Base-by-base conservation (phyloP, 164 flowering plant species). In the Aristolochia fimbriata region DNA sequence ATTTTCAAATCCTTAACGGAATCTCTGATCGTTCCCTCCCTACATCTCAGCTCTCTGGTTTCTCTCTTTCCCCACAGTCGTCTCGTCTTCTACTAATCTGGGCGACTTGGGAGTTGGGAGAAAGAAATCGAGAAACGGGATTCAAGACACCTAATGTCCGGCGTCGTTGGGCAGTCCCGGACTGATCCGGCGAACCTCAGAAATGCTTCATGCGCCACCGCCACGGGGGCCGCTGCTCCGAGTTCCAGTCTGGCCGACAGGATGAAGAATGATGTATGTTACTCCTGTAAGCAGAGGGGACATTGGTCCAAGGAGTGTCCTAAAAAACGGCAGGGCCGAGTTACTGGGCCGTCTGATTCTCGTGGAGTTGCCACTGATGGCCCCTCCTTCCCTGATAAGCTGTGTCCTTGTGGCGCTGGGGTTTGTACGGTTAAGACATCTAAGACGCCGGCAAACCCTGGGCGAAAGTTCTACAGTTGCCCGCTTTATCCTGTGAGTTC, bases 261-360 rank as follows among this genome's bases (percentile, higher is more conserved):
- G 45, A 59, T 3, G 22, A 45, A 45, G 50, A 59, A 16, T n/a
- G 50, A 43, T 20, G 30, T 59, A 2, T 59, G 62, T 47, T 45
- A 33, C 62, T n/a, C 14, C 21, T 59, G 62, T 21, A 19, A 10
- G 24, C 15, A 59, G 51, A 9, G 12, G n/a, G 62, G 62, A 7
- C 51, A 59, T 15, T 59, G 62, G 62, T 10, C 24, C 25, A 46
- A 45, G 15, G n/a, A 58, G 15, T 58, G 61, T 47, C 15, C 61
- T 15, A 19, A 58, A 49, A 33, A 37, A 41, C 30, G 22, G 15
- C 49, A 47, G 49, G n/a, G n/a, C 16, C 4, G n/a, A 47, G n/a
- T 47, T 17, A 47, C 49, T 27, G 30, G n/a, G 49, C n/a, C 49
- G n/a, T 47, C 49, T 2, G 8, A 2, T 47, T 13, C 49, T 17